Conservation (phyloP, 2,329 filamentous ascomycete species). For the Claviceps sp. region DNA sequence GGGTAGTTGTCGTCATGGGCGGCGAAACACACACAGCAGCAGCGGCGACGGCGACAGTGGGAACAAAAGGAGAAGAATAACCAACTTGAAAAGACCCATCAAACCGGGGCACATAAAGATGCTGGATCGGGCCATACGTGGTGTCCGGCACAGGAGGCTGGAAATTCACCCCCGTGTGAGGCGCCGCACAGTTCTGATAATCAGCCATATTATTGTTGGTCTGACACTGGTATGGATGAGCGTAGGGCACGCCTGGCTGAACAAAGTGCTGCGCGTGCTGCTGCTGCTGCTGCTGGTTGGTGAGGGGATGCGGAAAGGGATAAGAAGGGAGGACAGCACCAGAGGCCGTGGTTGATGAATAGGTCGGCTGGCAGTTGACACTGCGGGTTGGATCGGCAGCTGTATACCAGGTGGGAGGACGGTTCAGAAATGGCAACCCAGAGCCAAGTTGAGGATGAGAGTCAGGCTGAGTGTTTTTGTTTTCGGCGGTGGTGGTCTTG, state of each 20-base stretch:
- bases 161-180: conserved; percentile 34
- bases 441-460: conserved; percentile 9
- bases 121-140: conserved; percentile 38
- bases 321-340: neutral
- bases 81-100: conserved; percentile 26
- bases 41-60: conserved; percentile 12
- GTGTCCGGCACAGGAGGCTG: conserved; percentile 47
- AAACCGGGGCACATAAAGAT: conserved; percentile 42
- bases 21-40: conserved; percentile 9
- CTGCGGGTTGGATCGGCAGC: conserved; percentile 21
- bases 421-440: conserved; percentile 9
- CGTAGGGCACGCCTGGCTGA: neutral
- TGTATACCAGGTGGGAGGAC: conserved; percentile 18
- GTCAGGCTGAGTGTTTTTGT: conserved; percentile 5
- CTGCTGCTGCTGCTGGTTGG: conserved; percentile 5
- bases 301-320: conserved; percentile 3
- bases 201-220: conserved; percentile 20
- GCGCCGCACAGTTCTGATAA: conserved; percentile 30
- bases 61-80: conserved; percentile 11
- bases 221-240: conserved; percentile 1
- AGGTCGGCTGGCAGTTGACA: conserved; percentile 5
- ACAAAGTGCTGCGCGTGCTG: conserved; percentile 6
- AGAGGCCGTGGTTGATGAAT: neutral
- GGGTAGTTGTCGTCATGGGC: conserved; percentile 17
- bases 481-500: neutral